Evolutionary conservation across 441 rosid species (phyloP).

Genomic region (Eutrema salsugineum): DNA sequence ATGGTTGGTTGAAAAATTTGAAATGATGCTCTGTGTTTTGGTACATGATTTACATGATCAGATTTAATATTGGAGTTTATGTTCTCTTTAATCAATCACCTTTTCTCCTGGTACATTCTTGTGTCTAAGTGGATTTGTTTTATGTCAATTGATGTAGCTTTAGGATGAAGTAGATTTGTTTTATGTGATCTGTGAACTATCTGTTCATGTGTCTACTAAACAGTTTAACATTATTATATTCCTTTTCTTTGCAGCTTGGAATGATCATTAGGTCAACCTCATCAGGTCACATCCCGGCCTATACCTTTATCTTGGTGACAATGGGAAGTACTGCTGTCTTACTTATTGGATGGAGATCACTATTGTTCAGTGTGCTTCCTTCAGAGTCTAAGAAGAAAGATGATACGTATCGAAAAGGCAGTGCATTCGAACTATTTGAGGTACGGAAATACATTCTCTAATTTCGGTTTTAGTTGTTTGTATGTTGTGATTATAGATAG

Average conservation of each 20-base stretch:
- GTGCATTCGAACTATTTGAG: conserved; percentile 89
- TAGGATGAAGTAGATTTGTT: too few relatives aligned
- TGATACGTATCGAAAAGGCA: conserved; percentile 70
- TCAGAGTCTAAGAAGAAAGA: conserved; percentile 52
- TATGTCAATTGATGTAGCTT: neutral
- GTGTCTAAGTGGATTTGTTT: neutral
- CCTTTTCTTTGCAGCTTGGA: conserved; percentile 84
- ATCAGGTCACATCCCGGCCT: conserved; percentile 63
- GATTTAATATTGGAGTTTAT: too few relatives aligned
- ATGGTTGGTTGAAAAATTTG: too few relatives aligned
- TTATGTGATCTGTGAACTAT: neutral
- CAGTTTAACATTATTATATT: too few relatives aligned
- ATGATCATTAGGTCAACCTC: conserved; percentile 55
- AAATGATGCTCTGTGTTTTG: too few relatives aligned
- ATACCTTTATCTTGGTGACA: conserved; percentile 62
- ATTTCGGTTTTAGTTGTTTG: neutral
- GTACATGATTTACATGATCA: too few relatives aligned
- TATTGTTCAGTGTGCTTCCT: conserved; percentile 56
- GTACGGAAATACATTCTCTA: conserved; percentile 32
- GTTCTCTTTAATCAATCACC: too few relatives aligned
- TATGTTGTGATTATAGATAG: neutral
- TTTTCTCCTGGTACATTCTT: too few relatives aligned
- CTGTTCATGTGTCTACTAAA: neutral
- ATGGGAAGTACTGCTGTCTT: conserved; percentile 86
- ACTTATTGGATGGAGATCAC: conserved; percentile 79